Evolutionary conservation across 2,329 filamentous ascomycete species (phyloP).

Genomic region (Dactylonectria macrodidyma): DNA sequence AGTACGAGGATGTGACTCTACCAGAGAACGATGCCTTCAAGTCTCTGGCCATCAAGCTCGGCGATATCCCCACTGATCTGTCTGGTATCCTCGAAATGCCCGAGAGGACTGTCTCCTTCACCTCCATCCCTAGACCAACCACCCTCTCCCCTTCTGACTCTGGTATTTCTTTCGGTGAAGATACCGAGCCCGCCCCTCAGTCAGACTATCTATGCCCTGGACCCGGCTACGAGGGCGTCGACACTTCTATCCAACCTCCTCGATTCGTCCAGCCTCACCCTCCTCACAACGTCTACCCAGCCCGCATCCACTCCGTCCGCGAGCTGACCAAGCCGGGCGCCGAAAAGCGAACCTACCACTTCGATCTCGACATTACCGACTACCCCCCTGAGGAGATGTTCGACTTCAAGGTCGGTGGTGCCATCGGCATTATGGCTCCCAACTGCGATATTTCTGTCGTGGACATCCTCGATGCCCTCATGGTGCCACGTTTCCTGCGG

Average conservation of each 20-base stretch:
- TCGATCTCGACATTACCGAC: constrained; percentile 95
- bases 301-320: constrained; percentile 86
- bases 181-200: constrained; percentile 45
- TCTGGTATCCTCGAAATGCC: constrained; percentile 81
- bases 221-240: constrained; percentile 59
- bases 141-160: constrained; percentile 62
- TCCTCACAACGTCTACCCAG: constrained; percentile 91
- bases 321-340: constrained; percentile 91
- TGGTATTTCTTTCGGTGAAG: constrained; percentile 60
- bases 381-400: constrained; percentile 88
- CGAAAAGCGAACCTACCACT: constrained; percentile 97
- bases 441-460: constrained; percentile 86
- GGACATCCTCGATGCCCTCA: constrained; percentile 85
- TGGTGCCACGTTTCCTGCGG: constrained; percentile 85
- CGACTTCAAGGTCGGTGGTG: constrained; percentile 97
- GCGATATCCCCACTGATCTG: constrained; percentile 80
- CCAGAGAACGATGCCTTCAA: constrained; percentile 91
- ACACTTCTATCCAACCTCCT: constrained; percentile 81
- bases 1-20: constrained; percentile 67
- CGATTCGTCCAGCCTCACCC: constrained; percentile 94
- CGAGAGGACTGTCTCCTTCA: constrained; percentile 80
- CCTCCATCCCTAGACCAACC: constrained; percentile 64
- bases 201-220: constrained; percentile 46
- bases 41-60: constrained; percentile 83
- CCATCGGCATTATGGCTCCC: constrained; percentile 92